Evolutionary conservation across 139 green algal species (phyloP).

Genomic region (Chlamydomonas eustigma): DNA sequence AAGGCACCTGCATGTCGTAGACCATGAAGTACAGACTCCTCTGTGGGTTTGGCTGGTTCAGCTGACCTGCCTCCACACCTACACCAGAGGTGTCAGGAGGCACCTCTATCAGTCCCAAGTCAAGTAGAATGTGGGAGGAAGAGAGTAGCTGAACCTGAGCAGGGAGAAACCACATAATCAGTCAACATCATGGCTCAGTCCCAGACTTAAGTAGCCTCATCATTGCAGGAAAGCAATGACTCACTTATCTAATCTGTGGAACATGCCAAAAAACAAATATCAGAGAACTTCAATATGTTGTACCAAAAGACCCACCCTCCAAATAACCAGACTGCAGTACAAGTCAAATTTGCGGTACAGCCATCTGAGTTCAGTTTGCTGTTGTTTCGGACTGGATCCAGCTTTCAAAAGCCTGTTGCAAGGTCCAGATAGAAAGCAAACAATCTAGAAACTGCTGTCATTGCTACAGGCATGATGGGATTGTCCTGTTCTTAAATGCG

Average conservation of each 20-base stretch:
- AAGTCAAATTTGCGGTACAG: conserved; percentile 4
- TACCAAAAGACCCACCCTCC: neutral
- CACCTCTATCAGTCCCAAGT: neutral
- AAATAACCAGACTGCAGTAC: neutral
- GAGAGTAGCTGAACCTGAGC: neutral
- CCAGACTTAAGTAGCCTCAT: too few relatives aligned
- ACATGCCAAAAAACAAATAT: too few relatives aligned
- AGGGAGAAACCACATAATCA: neutral
- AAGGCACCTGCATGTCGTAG: neutral
- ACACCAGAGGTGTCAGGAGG: neutral
- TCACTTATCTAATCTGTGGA: too few relatives aligned
- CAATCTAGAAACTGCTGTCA: too few relatives aligned
- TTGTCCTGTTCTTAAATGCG: too few relatives aligned
- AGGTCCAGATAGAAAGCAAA: too few relatives aligned
- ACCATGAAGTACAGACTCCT: neutral
- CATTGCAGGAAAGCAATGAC: too few relatives aligned
- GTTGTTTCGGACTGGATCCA: neutral
- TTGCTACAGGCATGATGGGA: too few relatives aligned
- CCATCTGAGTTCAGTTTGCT: neutral
- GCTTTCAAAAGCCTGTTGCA: neutral
- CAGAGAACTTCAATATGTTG: too few relatives aligned
- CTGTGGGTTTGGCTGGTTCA: neutral
- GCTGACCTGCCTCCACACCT: neutral
- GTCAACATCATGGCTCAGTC: too few relatives aligned
- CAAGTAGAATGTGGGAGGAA: neutral